A percentile compares a stretch with the other conserved stretches of the same genome.
These are phyloP conservation scores for Gastroboletus turbinatus DNA, from an alignment of 1,284 basidiomycete species.

Conservation along the genomic window DNA sequence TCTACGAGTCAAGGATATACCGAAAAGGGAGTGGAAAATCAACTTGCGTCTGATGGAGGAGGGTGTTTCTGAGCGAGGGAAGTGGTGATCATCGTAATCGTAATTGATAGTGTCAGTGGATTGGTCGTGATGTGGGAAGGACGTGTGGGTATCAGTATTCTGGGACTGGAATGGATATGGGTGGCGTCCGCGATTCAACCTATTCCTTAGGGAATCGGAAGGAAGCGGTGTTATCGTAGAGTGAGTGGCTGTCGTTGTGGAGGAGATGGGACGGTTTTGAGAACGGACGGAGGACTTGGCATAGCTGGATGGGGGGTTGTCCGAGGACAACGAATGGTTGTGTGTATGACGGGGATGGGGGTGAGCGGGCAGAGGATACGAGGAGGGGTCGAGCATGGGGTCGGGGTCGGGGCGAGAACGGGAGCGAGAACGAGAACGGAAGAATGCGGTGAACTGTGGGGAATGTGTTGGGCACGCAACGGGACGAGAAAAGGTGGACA, in stretches of 20 bases:
- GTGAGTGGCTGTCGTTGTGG: constrained; percentile 58
- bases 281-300: constrained; percentile 49
- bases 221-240: constrained; percentile 56
- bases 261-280: constrained; percentile 62
- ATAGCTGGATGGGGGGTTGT: constrained; percentile 22
- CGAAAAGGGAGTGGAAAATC: constrained; percentile 50
- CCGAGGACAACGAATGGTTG: constrained; percentile 2
- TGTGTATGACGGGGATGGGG: constrained; percentile 15
- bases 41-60: constrained; percentile 29
- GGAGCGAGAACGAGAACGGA: constrained; percentile 52
- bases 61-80: constrained; percentile 32
- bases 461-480: background rate
- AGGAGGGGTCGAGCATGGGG: constrained; percentile 17
- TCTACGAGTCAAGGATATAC: constrained; percentile 43
- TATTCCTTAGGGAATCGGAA: constrained; percentile 38
- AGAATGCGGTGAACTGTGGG: constrained; percentile 49
- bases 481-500: constrained; percentile 10
- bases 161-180: constrained; percentile 18
- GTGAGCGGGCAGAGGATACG: constrained; percentile 13
- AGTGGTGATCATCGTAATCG: constrained; percentile 23
- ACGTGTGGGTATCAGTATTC: constrained; percentile 12
- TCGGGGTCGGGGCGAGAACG: constrained; percentile 34
- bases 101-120: constrained; percentile 16
- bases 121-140: constrained; percentile 23
- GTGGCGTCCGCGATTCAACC: constrained; percentile 14